These are phyloP conservation scores for Exophiala bonariae DNA, from an alignment of 2,329 filamentous ascomycete species.

Conservation along the genomic window DNA sequence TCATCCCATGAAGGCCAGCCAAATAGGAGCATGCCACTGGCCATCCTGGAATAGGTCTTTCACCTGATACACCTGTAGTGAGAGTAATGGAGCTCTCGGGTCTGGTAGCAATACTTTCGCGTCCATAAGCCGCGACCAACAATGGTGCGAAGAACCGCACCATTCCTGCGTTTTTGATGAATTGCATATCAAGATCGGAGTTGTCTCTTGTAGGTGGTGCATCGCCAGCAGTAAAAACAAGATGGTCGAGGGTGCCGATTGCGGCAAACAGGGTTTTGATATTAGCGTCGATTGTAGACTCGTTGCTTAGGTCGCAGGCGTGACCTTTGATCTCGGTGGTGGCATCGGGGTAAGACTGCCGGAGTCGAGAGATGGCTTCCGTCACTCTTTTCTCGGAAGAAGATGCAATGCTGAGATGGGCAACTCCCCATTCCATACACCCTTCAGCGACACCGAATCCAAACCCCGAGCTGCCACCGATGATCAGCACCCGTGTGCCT, in stretches of 20 bases:
- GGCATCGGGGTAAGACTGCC: background rate
- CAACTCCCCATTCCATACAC: constrained; percentile 52
- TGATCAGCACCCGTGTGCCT: constrained; percentile 49
- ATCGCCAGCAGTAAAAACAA: constrained; percentile 58
- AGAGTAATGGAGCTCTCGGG: constrained; percentile 53
- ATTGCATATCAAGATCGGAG: constrained; percentile 38
- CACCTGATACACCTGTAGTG: constrained; percentile 53
- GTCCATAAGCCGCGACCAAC: constrained; percentile 49
- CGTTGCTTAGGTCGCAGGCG: constrained; percentile 45
- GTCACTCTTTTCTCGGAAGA: constrained; percentile 52
- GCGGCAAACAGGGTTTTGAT: constrained; percentile 3
- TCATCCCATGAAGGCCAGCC: constrained; percentile 53
- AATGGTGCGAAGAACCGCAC: constrained; percentile 53
- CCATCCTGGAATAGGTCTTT: constrained; percentile 49
- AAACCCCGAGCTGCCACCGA: constrained; percentile 64
- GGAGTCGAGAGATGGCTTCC: constrained; percentile 38
- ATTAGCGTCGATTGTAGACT: constrained; percentile 3
- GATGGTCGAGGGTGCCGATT: constrained; percentile 50
- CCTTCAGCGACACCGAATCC: constrained; percentile 62
- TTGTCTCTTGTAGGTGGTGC: constrained; percentile 41
- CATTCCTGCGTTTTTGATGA: constrained; percentile 43
- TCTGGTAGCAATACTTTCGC: constrained; percentile 42
- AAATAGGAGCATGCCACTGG: constrained; percentile 51
- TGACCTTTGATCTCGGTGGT: constrained; percentile 43
- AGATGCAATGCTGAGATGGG: constrained; percentile 57